Evolutionary conservation across 2,329 filamentous ascomycete genomes (phyloP), one percentile per base, ranked within the genome.

Genomic region (Helotiales sp.): DNA sequence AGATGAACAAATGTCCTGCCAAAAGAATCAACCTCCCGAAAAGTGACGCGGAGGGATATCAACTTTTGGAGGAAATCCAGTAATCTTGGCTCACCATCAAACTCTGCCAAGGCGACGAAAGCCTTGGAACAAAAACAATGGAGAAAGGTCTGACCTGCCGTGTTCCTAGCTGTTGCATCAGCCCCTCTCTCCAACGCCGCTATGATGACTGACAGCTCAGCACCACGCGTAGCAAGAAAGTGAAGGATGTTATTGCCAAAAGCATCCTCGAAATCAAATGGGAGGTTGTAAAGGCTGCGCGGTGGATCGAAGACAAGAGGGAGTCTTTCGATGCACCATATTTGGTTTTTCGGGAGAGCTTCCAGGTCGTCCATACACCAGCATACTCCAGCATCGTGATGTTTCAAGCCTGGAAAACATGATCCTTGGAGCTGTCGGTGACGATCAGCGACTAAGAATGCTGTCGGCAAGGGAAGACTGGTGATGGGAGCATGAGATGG

Each of bases 181-280:
- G 42, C 54, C 7, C 60, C 57, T 22, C 38, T 38, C 19, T 54
- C 49, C 2, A 62, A 22, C 17, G 49, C 57, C 10, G 56, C 22
- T 17, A 56, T 29, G 15, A 62, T 60, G 7, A 55, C 38, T 6
- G 27, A 19, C 13, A 58, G 49, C 4, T 52, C 33, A 5, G 57
- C 54, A 42, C 55, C 57, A 30, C 60, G 60, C 30, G 51, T 38
- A 50, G 60, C 60, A 40, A 62, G 54, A 22, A 62, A 44, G 19
- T 62, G 60, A 2, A 62, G 67, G 3, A 75, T 63, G 0, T 77
- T 80, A 63, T 83, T 81, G 1, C 76, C 76, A 58, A 81, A 81
- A 2, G 48, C 34, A 30, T 63, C 61, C 10, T 31, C 48, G 31
- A 56, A 58, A 13, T 52, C 30, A 25, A 62, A n/a, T n/a, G n/a